phyloP scores from a whole-genome alignment of 345 rosid genomes.

The Citrus inodora region DNA sequence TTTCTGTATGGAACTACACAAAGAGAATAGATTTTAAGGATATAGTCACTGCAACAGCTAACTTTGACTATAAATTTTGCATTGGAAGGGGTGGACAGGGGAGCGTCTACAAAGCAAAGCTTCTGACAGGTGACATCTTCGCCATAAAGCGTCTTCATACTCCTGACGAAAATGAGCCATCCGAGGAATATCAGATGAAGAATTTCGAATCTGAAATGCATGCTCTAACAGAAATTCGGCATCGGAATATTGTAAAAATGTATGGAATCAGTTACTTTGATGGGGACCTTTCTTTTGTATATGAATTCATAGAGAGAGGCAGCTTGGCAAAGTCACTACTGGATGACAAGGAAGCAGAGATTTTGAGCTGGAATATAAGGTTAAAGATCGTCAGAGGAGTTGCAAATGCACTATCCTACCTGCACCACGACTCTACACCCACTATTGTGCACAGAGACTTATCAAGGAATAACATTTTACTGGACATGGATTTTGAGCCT shows the following conservation, averaged over 20 bases:
- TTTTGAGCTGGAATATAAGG: constrained; percentile 34
- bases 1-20: constrained; percentile 36
- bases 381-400: constrained; percentile 36
- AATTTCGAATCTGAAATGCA: constrained; percentile 37
- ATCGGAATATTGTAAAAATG: constrained; percentile 44
- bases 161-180: constrained; percentile 20
- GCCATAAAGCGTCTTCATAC: constrained; percentile 37
- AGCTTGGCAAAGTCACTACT: constrained; percentile 28
- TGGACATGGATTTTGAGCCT: constrained; percentile 33
- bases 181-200: constrained; percentile 22
- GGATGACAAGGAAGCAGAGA: constrained; percentile 21
- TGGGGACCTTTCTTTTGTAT: constrained; percentile 26
- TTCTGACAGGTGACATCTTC: constrained; percentile 11
- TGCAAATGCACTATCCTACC: constrained; percentile 44
- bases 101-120: constrained; percentile 34
- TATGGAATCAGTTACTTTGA: constrained; percentile 35
- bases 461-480: constrained; percentile 30
- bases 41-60: constrained; percentile 35
- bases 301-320: constrained; percentile 37
- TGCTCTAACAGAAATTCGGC: constrained; percentile 35
- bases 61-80: constrained; percentile 32
- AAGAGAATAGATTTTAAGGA: constrained; percentile 30
- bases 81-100: constrained; percentile 41
- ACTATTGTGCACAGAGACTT: constrained; percentile 44
- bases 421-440: constrained; percentile 45